Evolutionary conservation across 176 grass and related monocot genomes (phyloP), one percentile per base, ranked within the genome.

Genomic region (Ensete ventricosum): DNA sequence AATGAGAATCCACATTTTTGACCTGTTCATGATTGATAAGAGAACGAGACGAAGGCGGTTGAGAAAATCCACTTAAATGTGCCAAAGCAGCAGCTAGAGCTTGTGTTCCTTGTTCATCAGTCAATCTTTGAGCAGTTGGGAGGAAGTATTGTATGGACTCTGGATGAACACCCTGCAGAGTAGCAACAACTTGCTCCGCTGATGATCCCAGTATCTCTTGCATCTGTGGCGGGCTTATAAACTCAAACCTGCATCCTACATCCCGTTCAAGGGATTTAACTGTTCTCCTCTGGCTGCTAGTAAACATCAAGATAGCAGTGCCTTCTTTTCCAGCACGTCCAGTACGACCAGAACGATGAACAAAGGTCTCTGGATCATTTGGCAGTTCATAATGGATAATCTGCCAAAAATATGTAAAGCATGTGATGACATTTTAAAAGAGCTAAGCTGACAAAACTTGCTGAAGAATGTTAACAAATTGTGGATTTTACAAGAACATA

Each of bases 371-470:
- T 20, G 95, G 91, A 70, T 94, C 95, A 72, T 99, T 99, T 63
- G 95, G 90, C 59, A 99, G 76, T 82, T 99, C 95, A 73, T 94
- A 99, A 88, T 99, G 95, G 67, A 99, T 89, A 84, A 99, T 79
- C 95, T 99, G 81, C 69, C 85, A 55, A 43, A 73, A 54, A 16
- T 53, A 24, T 53, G 51, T 24, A 64, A 50, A 21, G 25, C n/a
- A 49, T 51, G 11, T 64, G 26, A 34, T 0, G 29, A 26, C 14
- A 64, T 22, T 62, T 0, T 21, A 12, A 23, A 14, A 76, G 1
- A 6, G 10, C 10, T 73, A 54, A 73, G 54, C 16, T 13, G 43
- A 73, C 10, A 24, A 14, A 26, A 54, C 13, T 69, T 17, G 8
- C 26, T 27, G 66, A 50, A 70, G 16, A 70, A 49, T 70, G 21